phyloP scores from a whole-genome alignment of 495 filamentous ascomycete genomes.

The Daldinia bambusicola region DNA sequence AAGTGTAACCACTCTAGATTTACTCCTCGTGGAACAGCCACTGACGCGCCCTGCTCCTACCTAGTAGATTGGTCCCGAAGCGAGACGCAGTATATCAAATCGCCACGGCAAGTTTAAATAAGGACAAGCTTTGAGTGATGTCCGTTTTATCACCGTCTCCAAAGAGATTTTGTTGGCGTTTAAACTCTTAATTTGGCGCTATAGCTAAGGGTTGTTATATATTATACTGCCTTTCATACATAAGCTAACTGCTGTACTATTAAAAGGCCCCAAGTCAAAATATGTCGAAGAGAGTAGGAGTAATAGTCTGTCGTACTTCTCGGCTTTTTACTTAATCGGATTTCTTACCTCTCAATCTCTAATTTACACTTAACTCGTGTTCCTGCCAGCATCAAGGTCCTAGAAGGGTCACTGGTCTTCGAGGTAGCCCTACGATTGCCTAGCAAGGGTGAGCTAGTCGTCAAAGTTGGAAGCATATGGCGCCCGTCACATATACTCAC shows the following conservation, averaged over 20 bases:
- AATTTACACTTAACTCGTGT: too few species aligned
- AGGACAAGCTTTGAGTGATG: neutral
- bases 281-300: too few species aligned
- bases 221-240: neutral
- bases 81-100: neutral
- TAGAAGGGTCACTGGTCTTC: constrained; percentile 45
- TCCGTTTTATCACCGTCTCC: neutral
- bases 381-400: too few species aligned
- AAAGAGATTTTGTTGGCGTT: neutral
- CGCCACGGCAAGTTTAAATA: neutral
- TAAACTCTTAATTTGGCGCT: neutral
- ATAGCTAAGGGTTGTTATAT: neutral
- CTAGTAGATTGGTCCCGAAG: neutral
- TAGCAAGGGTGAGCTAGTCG: constrained; percentile 48
- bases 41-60: neutral
- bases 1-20: neutral
- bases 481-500: constrained; percentile 53
- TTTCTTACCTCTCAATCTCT: too few species aligned
- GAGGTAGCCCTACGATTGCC: constrained; percentile 47
- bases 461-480: constrained; percentile 59
- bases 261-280: neutral
- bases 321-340: too few species aligned
- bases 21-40: neutral
- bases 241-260: neutral
- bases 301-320: too few species aligned